Percentiles rank a stretch among this genome's conserved stretches.
phyloP scores from a whole-genome alignment of 1,139 yeast genomes.

The Kurtzmaniella natalensis region DNA sequence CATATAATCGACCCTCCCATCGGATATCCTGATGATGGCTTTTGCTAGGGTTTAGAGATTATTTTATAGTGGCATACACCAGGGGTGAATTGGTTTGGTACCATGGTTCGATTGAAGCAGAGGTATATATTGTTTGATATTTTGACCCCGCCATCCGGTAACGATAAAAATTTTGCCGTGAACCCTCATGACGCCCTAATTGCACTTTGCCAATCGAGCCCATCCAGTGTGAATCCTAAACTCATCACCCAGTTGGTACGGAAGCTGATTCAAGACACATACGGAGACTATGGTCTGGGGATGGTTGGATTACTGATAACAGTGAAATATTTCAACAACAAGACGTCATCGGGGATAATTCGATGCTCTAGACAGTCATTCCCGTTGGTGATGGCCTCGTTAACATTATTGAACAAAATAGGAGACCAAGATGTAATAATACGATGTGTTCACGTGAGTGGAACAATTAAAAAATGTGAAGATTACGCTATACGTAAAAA shows the following conservation, averaged over 20 bases:
- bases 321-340: slow-evolving; percentile 75
- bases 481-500: slow-evolving; percentile 52
- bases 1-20: no score
- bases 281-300: slow-evolving; percentile 81
- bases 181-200: slow-evolving; percentile 36
- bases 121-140: slow-evolving; percentile 81
- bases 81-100: background rate
- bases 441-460: slow-evolving; percentile 69
- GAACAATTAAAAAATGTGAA: slow-evolving; percentile 85
- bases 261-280: slow-evolving; percentile 49
- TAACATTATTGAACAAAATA: slow-evolving; percentile 56
- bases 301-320: slow-evolving; percentile 55
- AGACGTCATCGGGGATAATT: slow-evolving; percentile 81
- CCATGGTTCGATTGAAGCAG: slow-evolving; percentile 84
- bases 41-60: no score
- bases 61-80: background rate
- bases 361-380: slow-evolving; percentile 69
- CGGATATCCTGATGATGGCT: no score
- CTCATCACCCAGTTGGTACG: slow-evolving; percentile 51
- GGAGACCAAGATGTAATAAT: slow-evolving; percentile 53
- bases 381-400: slow-evolving; percentile 62
- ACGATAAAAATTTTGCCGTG: slow-evolving; percentile 18
- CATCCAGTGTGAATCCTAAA: slow-evolving; percentile 39
- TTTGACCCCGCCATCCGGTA: slow-evolving; percentile 51
- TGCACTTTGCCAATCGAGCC: slow-evolving; percentile 47